phyloP scores from a whole-genome alignment of 768 basidiomycete species.

The Wakefieldia striispora region DNA sequence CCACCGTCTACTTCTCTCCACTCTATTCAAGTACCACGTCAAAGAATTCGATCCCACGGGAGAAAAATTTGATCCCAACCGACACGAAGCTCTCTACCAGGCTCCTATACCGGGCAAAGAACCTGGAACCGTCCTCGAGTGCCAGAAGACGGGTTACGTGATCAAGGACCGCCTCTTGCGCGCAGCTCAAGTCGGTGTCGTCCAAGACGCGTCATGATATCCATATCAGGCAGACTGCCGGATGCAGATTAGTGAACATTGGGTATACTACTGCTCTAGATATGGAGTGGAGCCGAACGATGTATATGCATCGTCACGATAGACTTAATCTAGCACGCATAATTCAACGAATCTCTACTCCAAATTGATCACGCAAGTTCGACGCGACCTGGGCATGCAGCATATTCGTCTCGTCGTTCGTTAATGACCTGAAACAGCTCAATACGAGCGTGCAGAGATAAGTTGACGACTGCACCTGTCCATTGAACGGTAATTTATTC shows the following conservation, averaged over 20 bases:
- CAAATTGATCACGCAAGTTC: conserved; percentile 56
- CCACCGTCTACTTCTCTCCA: conserved; percentile 84
- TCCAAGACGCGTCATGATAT: conserved; percentile 55
- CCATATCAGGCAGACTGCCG: background rate
- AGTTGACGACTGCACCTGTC: conserved; percentile 58
- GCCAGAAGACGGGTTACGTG: conserved; percentile 87
- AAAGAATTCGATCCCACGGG: conserved; percentile 90
- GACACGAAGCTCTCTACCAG: conserved; percentile 94
- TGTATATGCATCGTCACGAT: conserved; percentile 28
- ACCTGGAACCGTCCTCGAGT: conserved; percentile 87
- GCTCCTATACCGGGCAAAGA: conserved; percentile 87
- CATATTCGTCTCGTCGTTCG: conserved; percentile 86
- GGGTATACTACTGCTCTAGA: conserved; percentile 25
- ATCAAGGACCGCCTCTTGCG: conserved; percentile 93
- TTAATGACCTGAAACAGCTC: conserved; percentile 59
- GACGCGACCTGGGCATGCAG: conserved; percentile 64
- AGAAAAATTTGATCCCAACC: conserved; percentile 92
- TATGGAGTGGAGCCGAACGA: conserved; percentile 24
- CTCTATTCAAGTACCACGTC: conserved; percentile 88
- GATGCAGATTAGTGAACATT: conserved; percentile 8
- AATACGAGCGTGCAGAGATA: conserved; percentile 1
- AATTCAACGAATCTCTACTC: conserved; percentile 86
- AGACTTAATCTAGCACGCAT: conserved; percentile 38
- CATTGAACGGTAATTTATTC: conserved; percentile 96
- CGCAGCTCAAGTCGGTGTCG: conserved; percentile 96